Evolutionary conservation across 495 filamentous ascomycete species (phyloP), one percentile per base, ranked within the genome.

Genomic region (Talaromyces adpressus): DNA sequence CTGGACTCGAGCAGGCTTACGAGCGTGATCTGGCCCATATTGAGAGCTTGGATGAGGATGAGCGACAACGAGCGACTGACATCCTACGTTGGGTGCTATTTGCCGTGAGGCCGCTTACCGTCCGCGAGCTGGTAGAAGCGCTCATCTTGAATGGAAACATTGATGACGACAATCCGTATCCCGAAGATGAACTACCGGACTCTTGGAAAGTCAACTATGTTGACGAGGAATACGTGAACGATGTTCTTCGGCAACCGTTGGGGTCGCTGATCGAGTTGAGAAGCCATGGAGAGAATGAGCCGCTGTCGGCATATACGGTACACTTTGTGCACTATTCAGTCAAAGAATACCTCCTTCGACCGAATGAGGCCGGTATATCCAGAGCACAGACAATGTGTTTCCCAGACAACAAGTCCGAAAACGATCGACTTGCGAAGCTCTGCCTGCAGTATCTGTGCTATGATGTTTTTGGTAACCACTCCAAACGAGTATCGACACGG

Each of bases 1-100:
- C 62, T 34, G 58, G 58, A 45, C 53, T 69, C 3, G 59, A 67
- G 23, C 36, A 68, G 45, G 52, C 62, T 2, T 69, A 69, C 30
- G 63, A 65, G 52, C 30, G 62, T 18, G 67, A 68, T 23, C 47
- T 69, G 1, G 49, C 62, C 11, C 64, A 57, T 51, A 49, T 69
- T 7, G 29, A 51, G 5, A 63, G 53, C 16, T 59, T 69, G 14
- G 58, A 45, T n/a, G 27, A 41, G 12, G 60, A 54, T 22, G 12
- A 63, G 6, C 52, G 59, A 45, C 49, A 66, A 16, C 39, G 65
- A 9, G 65, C 69, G 4, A 67, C 59, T 23, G 61, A 64, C 29
- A 69, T 73, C 4, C 47, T 73, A 7, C 60, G 71, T 25, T 71
- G 69, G 71, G 61, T 70, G 14, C 45, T 71, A 9, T 73, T 71